These are phyloP conservation scores for Colletotrichum lindemuthianum DNA, from an alignment of 2,329 filamentous ascomycete species.

Conservation along the genomic window DNA sequence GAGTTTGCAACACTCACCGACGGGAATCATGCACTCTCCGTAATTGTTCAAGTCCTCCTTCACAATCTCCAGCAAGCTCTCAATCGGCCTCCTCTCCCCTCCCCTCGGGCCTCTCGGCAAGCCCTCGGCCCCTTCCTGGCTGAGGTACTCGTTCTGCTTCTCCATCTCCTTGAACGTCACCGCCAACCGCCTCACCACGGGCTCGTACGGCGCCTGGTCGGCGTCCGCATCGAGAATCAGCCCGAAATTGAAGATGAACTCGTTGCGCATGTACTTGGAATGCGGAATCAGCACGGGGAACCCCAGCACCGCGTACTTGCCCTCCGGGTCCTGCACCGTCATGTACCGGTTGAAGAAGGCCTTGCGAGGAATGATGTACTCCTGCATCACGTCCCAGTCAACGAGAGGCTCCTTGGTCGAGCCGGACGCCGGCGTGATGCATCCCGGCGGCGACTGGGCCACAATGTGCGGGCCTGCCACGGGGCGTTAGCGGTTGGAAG, in stretches of 20 bases:
- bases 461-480: constrained; percentile 68
- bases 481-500: constrained; percentile 24
- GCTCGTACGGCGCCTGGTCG: constrained; percentile 83
- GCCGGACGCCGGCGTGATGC: constrained; percentile 60
- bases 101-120: constrained; percentile 16
- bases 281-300: constrained; percentile 90
- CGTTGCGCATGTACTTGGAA: constrained; percentile 86
- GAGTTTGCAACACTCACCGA: constrained; percentile 67
- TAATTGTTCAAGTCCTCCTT: constrained; percentile 95
- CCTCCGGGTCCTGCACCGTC: constrained; percentile 77
- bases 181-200: constrained; percentile 86
- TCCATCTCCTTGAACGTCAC: constrained; percentile 89
- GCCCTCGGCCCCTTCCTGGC: constrained; percentile 61
- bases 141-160: constrained; percentile 88
- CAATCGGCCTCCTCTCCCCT: constrained; percentile 70
- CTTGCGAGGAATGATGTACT: constrained; percentile 94
- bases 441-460: constrained; percentile 70
- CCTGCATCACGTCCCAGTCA: constrained; percentile 85
- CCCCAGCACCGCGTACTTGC: constrained; percentile 81
- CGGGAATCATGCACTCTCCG: constrained; percentile 97
- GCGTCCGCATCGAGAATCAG: constrained; percentile 75
- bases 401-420: constrained; percentile 71
- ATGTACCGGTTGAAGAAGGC: constrained; percentile 94
- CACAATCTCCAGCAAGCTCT: constrained; percentile 83
- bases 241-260: constrained; percentile 99